Base-by-base conservation (phyloP, 1,284 basidiomycete species). In the Xanthoconium separans region DNA sequence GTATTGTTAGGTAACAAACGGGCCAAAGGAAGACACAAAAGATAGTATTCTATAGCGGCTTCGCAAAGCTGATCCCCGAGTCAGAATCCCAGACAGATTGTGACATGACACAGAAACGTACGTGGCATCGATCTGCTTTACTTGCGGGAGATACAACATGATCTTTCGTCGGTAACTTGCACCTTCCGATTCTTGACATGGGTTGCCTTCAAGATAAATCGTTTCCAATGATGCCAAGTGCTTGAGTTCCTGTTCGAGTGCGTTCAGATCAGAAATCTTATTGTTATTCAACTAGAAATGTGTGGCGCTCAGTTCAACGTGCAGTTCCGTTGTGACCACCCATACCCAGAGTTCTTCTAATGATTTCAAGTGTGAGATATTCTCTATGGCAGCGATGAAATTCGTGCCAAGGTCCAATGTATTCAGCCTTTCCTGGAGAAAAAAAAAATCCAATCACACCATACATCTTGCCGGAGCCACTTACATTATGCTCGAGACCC, bases 111-210 rank as follows among this genome's bases (percentile, higher is more conserved):
- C 27, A 27, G 27, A 39, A 45, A 82, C 91, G 64, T 65, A 96
- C 87, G 92, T 96, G 30, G 96, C 96, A 73, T 99, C 96, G 54
- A 99, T 89, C 74, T 99, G 97, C 65, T 83, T 83, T 54, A 98
- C 73, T 66, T 97, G 93, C 0, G 95, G 95, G 18, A 98, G 75
- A 5, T 87, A 84, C 41, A 98, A 74, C 66, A 91, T 94, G 56
- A 99, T 78, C 75, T 98, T 99, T 51, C 96, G 78, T 59, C 95
- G 78, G 70, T 99, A 99, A 18, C 80, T 83, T 1, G 82, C 75
- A 61, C 84, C 88, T 65, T 98, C 93, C 18, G 79, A 78, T 39
- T 73, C 79, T 71, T 98, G 94, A 58, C 91, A 90, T 2, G 97
- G 97, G 69, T 99, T 99, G 8, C 85, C 88, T 72, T 99, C 96